phyloP scores from a whole-genome alignment of 768 basidiomycete species.

The Phanerodontia chrysosporium region DNA sequence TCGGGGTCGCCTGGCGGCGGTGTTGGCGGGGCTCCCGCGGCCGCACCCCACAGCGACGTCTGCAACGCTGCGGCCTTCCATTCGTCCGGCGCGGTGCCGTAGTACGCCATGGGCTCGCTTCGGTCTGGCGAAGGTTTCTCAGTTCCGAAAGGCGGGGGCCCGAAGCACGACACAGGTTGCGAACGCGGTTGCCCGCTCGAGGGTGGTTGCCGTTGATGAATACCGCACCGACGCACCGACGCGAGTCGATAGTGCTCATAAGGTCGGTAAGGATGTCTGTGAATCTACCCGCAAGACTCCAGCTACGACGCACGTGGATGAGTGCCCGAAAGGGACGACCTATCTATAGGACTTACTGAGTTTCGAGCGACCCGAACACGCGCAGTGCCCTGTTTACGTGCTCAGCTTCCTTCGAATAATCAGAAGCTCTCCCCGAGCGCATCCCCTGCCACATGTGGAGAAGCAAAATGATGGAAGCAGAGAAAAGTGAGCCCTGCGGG shows the following conservation, averaged over 20 bases:
- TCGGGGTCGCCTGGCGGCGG: no score
- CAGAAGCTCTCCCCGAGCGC: slow-evolving; percentile 29
- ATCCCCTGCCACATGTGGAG: slow-evolving; percentile 46
- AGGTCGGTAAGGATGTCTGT: slow-evolving; percentile 72
- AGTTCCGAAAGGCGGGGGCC: no score
- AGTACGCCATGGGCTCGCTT: no score
- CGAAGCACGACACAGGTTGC: no score
- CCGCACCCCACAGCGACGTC: neutral
- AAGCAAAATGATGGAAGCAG: slow-evolving; percentile 41
- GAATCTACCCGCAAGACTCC: slow-evolving; percentile 44
- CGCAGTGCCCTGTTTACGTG: slow-evolving; percentile 46
- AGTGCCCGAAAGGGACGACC: neutral
- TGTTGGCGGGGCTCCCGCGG: neutral
- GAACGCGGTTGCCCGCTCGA: no score
- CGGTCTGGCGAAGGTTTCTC: no score
- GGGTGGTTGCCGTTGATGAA: no score
- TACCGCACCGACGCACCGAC: neutral
- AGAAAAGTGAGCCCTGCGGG: slow-evolving; percentile 35
- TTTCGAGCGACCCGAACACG: slow-evolving; percentile 32
- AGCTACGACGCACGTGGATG: slow-evolving; percentile 25
- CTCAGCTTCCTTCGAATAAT: slow-evolving; percentile 35
- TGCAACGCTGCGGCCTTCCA: no score
- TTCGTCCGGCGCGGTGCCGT: no score
- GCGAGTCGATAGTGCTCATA: neutral
- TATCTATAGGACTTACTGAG: slow-evolving; percentile 23